Base-by-base conservation (phyloP, 2,329 filamentous ascomycete species). In the Trichoderma sp. region DNA sequence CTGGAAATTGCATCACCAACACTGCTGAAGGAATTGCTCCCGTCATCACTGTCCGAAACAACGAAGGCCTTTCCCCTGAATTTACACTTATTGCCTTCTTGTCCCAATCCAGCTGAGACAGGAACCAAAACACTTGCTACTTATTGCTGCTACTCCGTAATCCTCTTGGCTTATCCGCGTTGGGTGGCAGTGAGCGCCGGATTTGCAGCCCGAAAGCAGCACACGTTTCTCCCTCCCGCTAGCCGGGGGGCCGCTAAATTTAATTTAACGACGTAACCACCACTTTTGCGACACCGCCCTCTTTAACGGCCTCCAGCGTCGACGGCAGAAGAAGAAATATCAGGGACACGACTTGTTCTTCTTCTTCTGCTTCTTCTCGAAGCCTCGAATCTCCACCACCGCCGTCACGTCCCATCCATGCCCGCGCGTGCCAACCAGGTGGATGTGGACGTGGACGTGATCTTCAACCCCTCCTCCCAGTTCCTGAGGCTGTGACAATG, bases 371-470 rank as follows among this genome's bases (percentile, higher is more conserved):
- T 31, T 45, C 45, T 31, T 14, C 33, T 45, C 27, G 14, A 59
- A 65, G 59, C 6, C 29, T 33, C 9, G 29, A 21, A 14, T 24
- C 56, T 60, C 41, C 41, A 16, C 68, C 24, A 60, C 41, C 56
- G n/a, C 64, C 76, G 76, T 79, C 80, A 79, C 79, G 76, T 80
- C 78, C 75, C 77, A 74, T 78, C 72, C 77, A 75, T 63, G 77
- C 74, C 64, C 38, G 72, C 74, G 41, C 59, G 67, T 66, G 64
- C 71, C 72, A 53, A 76, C 71, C 62, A 76, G 76, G 78, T 77
- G 80, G 80, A 81, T 81, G 81, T 76, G 79, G 79, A 77, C 80
- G 77, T 79, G 79, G 79, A 77, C 80, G 77, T 79, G 79, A 76
- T 75, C 71, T 33, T 62, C 59, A 63, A 59, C 38, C 29, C 50